phyloP scores from a whole-genome alignment of 805 yeast species.

The Hanseniaspora valbyensis region DNA sequence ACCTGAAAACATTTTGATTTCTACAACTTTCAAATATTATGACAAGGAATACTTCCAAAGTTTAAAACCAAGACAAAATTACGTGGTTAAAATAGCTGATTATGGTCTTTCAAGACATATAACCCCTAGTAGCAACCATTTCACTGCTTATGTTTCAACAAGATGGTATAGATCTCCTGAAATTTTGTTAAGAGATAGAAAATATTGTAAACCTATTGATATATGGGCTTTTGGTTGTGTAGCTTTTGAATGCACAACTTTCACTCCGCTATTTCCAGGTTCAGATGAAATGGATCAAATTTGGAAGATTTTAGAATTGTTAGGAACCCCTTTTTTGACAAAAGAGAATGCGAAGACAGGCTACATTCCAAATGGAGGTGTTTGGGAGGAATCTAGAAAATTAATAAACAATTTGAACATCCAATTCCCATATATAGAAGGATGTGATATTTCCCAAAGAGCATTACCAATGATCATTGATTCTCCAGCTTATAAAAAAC shows the following conservation, averaged over 20 bases:
- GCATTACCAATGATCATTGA: neutral
- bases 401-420: slow-evolving; percentile 48
- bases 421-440: slow-evolving; percentile 44
- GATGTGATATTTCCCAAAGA: slow-evolving; percentile 35
- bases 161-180: slow-evolving; percentile 85
- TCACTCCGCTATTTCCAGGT: slow-evolving; percentile 79
- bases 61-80: slow-evolving; percentile 29
- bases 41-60: slow-evolving; percentile 27
- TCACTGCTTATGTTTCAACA: slow-evolving; percentile 69
- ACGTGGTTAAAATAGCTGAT: slow-evolving; percentile 65
- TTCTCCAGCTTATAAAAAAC: slow-evolving; percentile 28
- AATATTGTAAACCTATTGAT: slow-evolving; percentile 61
- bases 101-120: slow-evolving; percentile 65
- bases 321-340: slow-evolving; percentile 58
- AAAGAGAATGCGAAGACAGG: slow-evolving; percentile 21
- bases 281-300: slow-evolving; percentile 67
- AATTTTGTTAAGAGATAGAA: slow-evolving; percentile 51
- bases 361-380: slow-evolving; percentile 52
- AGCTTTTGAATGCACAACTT: slow-evolving; percentile 60
- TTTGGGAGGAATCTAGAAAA: slow-evolving; percentile 53
- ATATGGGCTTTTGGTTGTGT: slow-evolving; percentile 82
- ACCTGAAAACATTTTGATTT: slow-evolving; percentile 80
- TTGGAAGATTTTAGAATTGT: slow-evolving; percentile 48
- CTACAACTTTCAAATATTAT: slow-evolving; percentile 46
- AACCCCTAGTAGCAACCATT: slow-evolving; percentile 39